Evolutionary conservation across 371 early-diverging fungal species (phyloP).

Genomic region (Syncephalastrum monosporum): DNA sequence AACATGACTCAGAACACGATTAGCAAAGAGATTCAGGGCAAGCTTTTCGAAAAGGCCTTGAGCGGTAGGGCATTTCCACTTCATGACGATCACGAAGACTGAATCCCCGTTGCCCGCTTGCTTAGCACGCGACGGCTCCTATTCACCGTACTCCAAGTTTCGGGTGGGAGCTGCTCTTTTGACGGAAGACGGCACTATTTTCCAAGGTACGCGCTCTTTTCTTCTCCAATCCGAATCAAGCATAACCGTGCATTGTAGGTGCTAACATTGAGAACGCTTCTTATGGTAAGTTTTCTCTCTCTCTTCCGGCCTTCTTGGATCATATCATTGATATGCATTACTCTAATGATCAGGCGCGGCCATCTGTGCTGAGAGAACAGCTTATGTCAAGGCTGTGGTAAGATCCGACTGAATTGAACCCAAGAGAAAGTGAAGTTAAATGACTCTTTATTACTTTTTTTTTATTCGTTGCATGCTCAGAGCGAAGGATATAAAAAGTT

Average conservation of each 20-base stretch:
- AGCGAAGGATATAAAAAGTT: constrained; percentile 71
- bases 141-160: constrained; percentile 85
- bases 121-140: constrained; percentile 54
- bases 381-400: constrained; percentile 80
- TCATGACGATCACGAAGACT: neutral
- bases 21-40: constrained; percentile 4
- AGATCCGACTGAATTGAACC: constrained; percentile 8
- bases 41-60: constrained; percentile 13
- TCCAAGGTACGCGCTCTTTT: constrained; percentile 41
- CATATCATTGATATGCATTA: neutral
- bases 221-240: neutral
- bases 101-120: neutral
- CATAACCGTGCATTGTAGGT: constrained; percentile 36
- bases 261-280: constrained; percentile 85
- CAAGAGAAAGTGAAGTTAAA: neutral
- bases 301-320: neutral
- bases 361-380: constrained; percentile 87
- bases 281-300: constrained; percentile 50
- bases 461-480: constrained; percentile 18
- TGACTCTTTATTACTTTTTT: too few relatives aligned
- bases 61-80: constrained; percentile 4
- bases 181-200: constrained; percentile 60
- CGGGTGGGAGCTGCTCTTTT: constrained; percentile 81
- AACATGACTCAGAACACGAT: neutral
- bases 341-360: constrained; percentile 46